A percentile compares a stretch with the other conserved stretches of the same genome.
Evolutionary conservation across 495 filamentous ascomycete genomes (phyloP).

Genomic region (Penicillium parvum): DNA sequence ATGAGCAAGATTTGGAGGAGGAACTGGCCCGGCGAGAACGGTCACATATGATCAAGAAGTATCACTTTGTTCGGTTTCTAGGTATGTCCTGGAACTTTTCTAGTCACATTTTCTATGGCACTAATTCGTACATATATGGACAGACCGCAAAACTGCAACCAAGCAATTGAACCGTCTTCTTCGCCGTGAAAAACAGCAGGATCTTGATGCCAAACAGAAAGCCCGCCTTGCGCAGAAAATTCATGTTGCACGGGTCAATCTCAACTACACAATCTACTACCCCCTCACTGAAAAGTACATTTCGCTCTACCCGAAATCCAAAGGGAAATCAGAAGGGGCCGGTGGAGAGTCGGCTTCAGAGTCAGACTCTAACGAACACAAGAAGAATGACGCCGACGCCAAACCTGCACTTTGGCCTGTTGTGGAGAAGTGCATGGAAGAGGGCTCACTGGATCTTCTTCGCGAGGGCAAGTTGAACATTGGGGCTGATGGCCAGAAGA

Average conservation of each 20-base stretch:
- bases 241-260: slow-evolving; percentile 68
- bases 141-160: slow-evolving; percentile 82
- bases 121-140: background rate
- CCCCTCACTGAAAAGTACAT: slow-evolving; percentile 77
- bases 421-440: slow-evolving; percentile 64
- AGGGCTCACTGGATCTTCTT: slow-evolving; percentile 57
- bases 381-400: slow-evolving; percentile 10
- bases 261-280: slow-evolving; percentile 82
- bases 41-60: slow-evolving; percentile 74
- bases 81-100: slow-evolving; percentile 33
- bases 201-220: slow-evolving; percentile 43
- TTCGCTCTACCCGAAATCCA: slow-evolving; percentile 60
- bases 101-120: background rate
- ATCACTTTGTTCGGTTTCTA: slow-evolving; percentile 94
- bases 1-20: slow-evolving; percentile 64
- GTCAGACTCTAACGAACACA: slow-evolving; percentile 16
- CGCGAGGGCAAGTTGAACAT: slow-evolving; percentile 46
- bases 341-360: slow-evolving; percentile 16
- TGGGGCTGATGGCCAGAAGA: slow-evolving; percentile 21
- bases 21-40: slow-evolving; percentile 59
- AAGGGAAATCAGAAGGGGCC: slow-evolving; percentile 19
- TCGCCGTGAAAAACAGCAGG: slow-evolving; percentile 43
- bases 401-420: slow-evolving; percentile 63
- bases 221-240: slow-evolving; percentile 52
- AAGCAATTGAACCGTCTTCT: slow-evolving; percentile 60